These are phyloP conservation scores for Globisporangium lucens DNA, from an alignment of 352 stramenopile species.

Conservation along the genomic window DNA sequence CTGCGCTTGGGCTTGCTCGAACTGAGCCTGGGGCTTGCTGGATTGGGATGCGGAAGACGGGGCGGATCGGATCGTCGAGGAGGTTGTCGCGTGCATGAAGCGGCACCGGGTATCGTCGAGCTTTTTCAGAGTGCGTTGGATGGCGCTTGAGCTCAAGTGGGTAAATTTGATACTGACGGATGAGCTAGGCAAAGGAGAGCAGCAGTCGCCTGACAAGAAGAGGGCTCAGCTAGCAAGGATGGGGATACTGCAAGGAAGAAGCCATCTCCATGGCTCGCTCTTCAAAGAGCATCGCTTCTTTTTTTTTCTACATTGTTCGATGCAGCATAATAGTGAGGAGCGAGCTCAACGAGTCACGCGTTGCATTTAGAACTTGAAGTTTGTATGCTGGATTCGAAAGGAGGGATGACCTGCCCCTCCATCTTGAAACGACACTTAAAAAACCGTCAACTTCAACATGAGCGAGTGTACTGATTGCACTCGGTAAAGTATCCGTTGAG, in stretches of 20 bases:
- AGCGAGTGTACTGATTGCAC: neutral
- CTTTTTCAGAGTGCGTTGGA: neutral
- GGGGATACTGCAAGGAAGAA: neutral
- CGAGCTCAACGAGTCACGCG: neutral
- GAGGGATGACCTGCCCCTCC: slow-evolving; percentile 4
- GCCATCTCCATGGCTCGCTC: neutral
- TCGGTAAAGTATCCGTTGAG: neutral
- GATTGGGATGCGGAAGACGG: neutral
- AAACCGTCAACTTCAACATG: slow-evolving; percentile 7
- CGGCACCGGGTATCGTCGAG: neutral
- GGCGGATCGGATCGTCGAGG: neutral
- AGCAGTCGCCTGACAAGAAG: neutral
- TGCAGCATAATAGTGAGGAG: neutral
- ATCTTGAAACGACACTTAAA: neutral
- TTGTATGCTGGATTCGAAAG: neutral
- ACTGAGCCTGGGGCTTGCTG: neutral
- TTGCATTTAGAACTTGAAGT: neutral
- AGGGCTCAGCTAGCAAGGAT: neutral
- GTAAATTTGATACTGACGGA: slow-evolving; percentile 14
- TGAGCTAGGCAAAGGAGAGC: neutral
- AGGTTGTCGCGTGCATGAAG: slow-evolving; percentile 4
- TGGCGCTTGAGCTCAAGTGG: slow-evolving; percentile 7
- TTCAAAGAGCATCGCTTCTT: neutral
- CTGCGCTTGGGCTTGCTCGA: neutral
- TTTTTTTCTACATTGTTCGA: slow-evolving; percentile 2